A percentile compares a stretch with the other conserved stretches of the same genome.
Evolutionary conservation across 1,139 yeast genomes (phyloP).

Genomic region (Yamadazyma triangularis): DNA sequence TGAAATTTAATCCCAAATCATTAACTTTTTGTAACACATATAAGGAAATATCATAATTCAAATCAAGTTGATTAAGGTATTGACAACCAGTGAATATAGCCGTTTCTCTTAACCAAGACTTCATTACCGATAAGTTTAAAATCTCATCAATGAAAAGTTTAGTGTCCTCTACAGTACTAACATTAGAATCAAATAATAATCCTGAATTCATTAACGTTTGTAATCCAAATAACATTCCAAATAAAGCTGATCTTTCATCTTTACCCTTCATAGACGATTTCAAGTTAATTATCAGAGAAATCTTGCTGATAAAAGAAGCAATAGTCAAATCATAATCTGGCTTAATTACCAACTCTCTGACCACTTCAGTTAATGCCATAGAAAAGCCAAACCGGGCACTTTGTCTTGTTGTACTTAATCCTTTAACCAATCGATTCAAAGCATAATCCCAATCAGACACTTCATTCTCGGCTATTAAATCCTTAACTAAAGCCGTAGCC

Average conservation of each 20-base stretch:
- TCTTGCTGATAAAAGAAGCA: conserved; percentile 37
- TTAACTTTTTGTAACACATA: conserved; percentile 41
- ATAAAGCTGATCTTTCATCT: conserved; percentile 73
- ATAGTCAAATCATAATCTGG: conserved; percentile 25
- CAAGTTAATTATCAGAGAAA: conserved; percentile 38
- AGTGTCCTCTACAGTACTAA: conserved; percentile 24
- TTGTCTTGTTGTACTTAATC: conserved; percentile 77
- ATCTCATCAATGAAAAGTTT: conserved; percentile 39
- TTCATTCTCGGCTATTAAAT: conserved; percentile 42
- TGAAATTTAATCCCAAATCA: conserved; percentile 51
- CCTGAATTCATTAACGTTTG: conserved; percentile 66
- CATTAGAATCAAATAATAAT: conserved; percentile 31
- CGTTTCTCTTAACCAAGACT: conserved; percentile 87
- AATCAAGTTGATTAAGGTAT: conserved; percentile 22
- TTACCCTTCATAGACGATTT: conserved; percentile 65
- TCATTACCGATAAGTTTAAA: conserved; percentile 56
- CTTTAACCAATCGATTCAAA: conserved; percentile 69
- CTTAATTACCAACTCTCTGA: conserved; percentile 41
- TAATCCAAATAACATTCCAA: conserved; percentile 83
- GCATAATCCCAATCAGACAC: conserved; percentile 79
- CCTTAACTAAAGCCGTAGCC: conserved; percentile 63
- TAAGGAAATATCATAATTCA: conserved; percentile 21
- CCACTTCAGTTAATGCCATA: conserved; percentile 77
- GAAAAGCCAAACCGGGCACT: conserved; percentile 87
- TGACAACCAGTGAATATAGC: conserved; percentile 67